Base-by-base conservation (phyloP, 108 stramenopile species). In the Cyclotella distinguenda region DNA sequence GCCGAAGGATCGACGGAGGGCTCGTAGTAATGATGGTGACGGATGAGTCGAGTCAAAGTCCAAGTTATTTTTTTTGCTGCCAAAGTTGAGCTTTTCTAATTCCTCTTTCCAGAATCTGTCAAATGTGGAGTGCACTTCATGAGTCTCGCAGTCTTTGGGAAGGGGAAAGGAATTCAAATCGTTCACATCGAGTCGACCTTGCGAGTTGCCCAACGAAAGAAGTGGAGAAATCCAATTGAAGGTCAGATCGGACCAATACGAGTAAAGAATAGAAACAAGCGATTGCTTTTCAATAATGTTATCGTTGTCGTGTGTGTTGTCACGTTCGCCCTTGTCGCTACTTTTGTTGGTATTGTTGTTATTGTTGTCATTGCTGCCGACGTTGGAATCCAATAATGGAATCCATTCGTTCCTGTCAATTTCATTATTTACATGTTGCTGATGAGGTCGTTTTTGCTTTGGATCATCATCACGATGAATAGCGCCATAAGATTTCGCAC, bases 161-260 rank as follows among this genome's bases (percentile, higher is more conserved):
- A 97, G 67, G 11, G 88, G 86, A 19, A 88, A 46, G 12, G 58
- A 22, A 4, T 82, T 43, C 49, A 97, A 61, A 70, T 95, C 94
- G 15, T 76, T 69, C 4, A 77, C 72, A 30, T 95, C 77, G 25
- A 95, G 77, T 62, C 76, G 78, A 31, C 78, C 75, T 21, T 87
- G 83, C 15, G 45, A 53, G 60, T 89, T 85, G 12, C 91, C 90
- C 10, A 79, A 19, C 2, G 71, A 59, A 28, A 95, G 34, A n/a
- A 95, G 57, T 6, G 87, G 82, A 0, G 61, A 61, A 49, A 93
- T 80, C 87, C 86, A 96, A n/a, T 74, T 55, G 69, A 93, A 93
- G 11, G 77, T 74, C n/a, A 88, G 57, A 59, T 66, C 51, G 22
- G 84, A 72, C 84, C 81, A 86, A 11, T 71, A 27, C 12, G 35